A percentile compares a stretch with the other conserved stretches of the same genome.
Conservation (phyloP, 495 filamentous ascomycete species). For the Penicillium canariense region DNA sequence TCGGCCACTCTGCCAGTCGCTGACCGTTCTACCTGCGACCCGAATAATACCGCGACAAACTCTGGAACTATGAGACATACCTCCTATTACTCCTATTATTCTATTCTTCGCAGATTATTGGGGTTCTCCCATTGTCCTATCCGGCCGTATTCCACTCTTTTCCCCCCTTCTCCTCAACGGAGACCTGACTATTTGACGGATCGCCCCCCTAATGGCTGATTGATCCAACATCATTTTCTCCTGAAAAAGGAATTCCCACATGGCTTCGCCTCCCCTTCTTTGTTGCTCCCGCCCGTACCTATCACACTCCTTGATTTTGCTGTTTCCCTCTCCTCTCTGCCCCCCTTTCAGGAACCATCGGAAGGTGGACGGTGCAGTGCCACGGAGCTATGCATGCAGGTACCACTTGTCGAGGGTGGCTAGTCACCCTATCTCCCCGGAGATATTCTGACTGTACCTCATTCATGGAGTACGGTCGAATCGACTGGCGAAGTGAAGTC, state of each 20-base stretch:
- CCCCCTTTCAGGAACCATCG: neutral
- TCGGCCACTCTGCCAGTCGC: neutral
- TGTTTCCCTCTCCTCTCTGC: neutral
- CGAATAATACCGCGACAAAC: neutral
- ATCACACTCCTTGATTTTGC: neutral
- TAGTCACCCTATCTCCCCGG: neutral
- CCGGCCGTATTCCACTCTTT: neutral
- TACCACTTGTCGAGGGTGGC: slow-evolving; percentile 10
- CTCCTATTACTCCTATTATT: neutral
- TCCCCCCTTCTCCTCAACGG: too few relatives aligned
- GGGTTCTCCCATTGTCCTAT: neutral
- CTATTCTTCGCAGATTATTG: neutral
- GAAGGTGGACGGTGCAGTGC: neutral
- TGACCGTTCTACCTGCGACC: slow-evolving; percentile 4
- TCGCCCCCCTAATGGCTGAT: neutral
- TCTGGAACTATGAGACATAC: neutral
- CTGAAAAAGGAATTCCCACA: neutral
- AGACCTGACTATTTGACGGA: slow-evolving; percentile 3
- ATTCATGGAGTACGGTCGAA: too few relatives aligned
- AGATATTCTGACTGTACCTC: neutral
- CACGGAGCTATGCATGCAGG: slow-evolving; percentile 21
- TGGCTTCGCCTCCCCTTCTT: neutral
- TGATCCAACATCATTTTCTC: too few relatives aligned
- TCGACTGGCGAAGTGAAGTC: too few relatives aligned
- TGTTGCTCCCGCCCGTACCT: neutral